Conservation (phyloP, 2,329 filamentous ascomycete genomes). For the Lachnellula occidentalis region DNA sequence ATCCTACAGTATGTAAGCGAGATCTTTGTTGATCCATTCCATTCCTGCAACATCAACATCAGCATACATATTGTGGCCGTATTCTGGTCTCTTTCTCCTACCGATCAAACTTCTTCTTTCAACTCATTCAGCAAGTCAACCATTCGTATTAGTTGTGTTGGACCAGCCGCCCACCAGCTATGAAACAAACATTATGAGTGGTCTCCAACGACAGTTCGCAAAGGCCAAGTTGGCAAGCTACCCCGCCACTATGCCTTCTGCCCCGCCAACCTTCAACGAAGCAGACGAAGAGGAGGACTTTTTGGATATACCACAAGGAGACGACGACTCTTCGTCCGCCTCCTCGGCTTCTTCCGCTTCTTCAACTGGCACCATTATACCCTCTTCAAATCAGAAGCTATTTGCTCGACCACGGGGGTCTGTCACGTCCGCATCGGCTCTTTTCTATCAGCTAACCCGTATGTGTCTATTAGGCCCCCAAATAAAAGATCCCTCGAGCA, state of each 20-base stretch:
- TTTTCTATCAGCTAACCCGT: constrained; percentile 6
- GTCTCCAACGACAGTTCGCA: constrained; percentile 73
- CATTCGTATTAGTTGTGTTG: no score
- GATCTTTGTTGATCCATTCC: background rate
- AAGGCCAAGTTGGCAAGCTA: constrained; percentile 65
- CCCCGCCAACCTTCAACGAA: constrained; percentile 46
- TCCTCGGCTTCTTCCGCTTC: constrained; percentile 81
- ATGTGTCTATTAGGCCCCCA: constrained; percentile 20
- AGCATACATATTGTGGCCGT: background rate
- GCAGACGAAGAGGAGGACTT: constrained; percentile 42
- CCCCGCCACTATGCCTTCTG: constrained; percentile 42
- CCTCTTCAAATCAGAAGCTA: constrained; percentile 65
- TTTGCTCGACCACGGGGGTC: constrained; percentile 69
- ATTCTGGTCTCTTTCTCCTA: no score
- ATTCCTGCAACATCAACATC: background rate
- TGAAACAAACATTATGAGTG: constrained; percentile 56
- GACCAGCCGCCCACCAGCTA: no score
- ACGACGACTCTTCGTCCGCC: constrained; percentile 67
- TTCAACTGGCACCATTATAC: constrained; percentile 86
- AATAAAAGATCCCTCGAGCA: constrained; percentile 30
- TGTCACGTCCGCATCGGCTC: constrained; percentile 24
- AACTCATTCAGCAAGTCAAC: no score
- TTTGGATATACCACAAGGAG: constrained; percentile 20
- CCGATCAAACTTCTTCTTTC: no score
- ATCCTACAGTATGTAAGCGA: background rate